Evolutionary conservation across 1,284 basidiomycete species (phyloP).

Genomic region (Gymnopus androsaceus): DNA sequence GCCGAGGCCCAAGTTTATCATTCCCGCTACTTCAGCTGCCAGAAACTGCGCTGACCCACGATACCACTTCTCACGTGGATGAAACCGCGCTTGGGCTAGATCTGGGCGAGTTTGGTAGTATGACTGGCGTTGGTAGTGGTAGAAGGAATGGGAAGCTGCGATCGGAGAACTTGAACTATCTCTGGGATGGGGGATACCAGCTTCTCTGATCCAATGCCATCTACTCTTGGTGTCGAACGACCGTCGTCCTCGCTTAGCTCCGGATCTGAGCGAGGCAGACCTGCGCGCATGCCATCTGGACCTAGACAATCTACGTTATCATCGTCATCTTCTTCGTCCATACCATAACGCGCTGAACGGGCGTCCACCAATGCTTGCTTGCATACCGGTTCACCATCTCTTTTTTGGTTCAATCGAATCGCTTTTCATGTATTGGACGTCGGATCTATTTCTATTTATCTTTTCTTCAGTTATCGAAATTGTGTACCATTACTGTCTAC

Average conservation of each 20-base stretch:
- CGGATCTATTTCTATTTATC: too few species aligned
- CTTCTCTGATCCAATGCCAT: too few species aligned
- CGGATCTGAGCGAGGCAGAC: neutral
- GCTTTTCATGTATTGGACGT: too few species aligned
- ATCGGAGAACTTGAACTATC: constrained; percentile 1
- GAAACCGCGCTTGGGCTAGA: too few species aligned
- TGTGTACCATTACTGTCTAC: too few species aligned
- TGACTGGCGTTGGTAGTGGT: constrained; percentile 49
- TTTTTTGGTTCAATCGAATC: too few species aligned
- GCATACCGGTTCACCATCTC: too few species aligned
- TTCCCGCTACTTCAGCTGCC: constrained; percentile 34
- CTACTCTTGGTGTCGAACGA: neutral
- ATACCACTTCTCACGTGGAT: too few species aligned
- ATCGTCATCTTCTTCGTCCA: neutral
- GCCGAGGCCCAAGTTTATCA: constrained; percentile 25
- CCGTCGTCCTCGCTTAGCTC: neutral
- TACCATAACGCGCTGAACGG: too few species aligned
- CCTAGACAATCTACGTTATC: constrained; percentile 2
- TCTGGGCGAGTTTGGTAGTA: constrained; percentile 26
- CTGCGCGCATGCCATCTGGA: neutral
- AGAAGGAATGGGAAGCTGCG: constrained; percentile 6
- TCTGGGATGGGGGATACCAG: neutral
- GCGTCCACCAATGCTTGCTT: too few species aligned
- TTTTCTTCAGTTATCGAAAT: too few species aligned
- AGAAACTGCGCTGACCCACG: constrained; percentile 23